These are phyloP conservation scores for Xylogone sp. DNA, from an alignment of 2,329 filamentous ascomycete species.

Conservation along the genomic window DNA sequence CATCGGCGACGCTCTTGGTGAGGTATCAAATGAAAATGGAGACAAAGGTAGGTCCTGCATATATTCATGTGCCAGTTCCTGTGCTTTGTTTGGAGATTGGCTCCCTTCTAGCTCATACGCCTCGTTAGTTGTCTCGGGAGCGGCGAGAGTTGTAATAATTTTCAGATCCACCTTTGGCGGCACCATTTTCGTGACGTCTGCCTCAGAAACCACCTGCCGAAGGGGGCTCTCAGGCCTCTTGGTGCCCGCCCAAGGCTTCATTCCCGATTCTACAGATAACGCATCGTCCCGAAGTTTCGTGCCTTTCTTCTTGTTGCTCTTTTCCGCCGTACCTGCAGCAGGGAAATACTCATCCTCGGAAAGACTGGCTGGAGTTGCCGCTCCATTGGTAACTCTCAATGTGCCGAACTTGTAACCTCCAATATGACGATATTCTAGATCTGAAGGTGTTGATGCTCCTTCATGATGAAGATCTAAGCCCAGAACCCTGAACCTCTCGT, in stretches of 20 bases:
- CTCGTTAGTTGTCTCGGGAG: neutral
- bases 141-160: neutral
- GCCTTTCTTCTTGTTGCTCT: neutral
- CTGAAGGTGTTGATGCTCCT: slow-evolving; percentile 43
- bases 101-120: neutral
- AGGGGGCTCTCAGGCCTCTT: neutral
- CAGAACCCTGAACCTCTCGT: neutral
- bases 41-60: slow-evolving; percentile 24
- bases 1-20: slow-evolving; percentile 25
- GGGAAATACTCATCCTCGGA: slow-evolving; percentile 19
- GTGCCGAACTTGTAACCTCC: slow-evolving; percentile 61
- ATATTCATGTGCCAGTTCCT: slow-evolving; percentile 19
- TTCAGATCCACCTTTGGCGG: neutral
- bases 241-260: neutral
- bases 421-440: slow-evolving; percentile 55
- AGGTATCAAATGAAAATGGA: slow-evolving; percentile 32
- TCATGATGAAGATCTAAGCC: neutral
- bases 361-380: slow-evolving; percentile 45
- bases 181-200: neutral
- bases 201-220: neutral
- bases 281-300: neutral
- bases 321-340: slow-evolving; percentile 2
- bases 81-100: slow-evolving; percentile 14
- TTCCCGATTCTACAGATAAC: neutral
- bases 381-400: slow-evolving; percentile 58